Evolutionary conservation across 2,329 filamentous ascomycete genomes (phyloP).

Genomic region (Stemphylium beticola): DNA sequence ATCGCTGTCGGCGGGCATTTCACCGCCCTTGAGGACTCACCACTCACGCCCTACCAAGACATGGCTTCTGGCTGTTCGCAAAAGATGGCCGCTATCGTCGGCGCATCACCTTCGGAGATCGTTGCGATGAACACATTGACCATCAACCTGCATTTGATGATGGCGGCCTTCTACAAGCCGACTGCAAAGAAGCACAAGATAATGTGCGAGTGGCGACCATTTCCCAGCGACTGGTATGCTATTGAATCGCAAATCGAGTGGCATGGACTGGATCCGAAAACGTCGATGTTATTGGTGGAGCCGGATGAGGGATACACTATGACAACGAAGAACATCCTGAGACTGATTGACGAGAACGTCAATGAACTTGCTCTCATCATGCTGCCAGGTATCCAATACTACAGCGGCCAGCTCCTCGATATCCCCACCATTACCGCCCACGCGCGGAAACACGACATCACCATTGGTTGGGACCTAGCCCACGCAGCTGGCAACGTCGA

Average conservation of each 20-base stretch:
- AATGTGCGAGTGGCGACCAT: constrained; percentile 84
- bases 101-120: constrained; percentile 73
- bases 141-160: constrained; percentile 79
- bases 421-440: constrained; percentile 78
- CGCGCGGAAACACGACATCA: constrained; percentile 71
- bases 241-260: constrained; percentile 83
- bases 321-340: constrained; percentile 71
- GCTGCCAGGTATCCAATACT: constrained; percentile 87
- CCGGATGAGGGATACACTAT: constrained; percentile 69
- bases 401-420: constrained; percentile 86
- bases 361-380: constrained; percentile 75
- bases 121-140: constrained; percentile 89
- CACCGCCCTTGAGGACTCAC: constrained; percentile 67
- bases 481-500: constrained; percentile 86
- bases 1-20: constrained; percentile 88
- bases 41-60: constrained; percentile 77
- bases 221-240: constrained; percentile 87
- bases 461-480: constrained; percentile 86
- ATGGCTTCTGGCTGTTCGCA: constrained; percentile 75
- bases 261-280: constrained; percentile 67
- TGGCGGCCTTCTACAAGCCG: constrained; percentile 83
- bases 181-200: constrained; percentile 72
- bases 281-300: constrained; percentile 71
- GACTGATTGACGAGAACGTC: constrained; percentile 75
- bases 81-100: constrained; percentile 75